These are phyloP conservation scores for Groenewaldozyma sp. DNA, from an alignment of 1,139 yeast genomes.

Conservation along the genomic window DNA sequence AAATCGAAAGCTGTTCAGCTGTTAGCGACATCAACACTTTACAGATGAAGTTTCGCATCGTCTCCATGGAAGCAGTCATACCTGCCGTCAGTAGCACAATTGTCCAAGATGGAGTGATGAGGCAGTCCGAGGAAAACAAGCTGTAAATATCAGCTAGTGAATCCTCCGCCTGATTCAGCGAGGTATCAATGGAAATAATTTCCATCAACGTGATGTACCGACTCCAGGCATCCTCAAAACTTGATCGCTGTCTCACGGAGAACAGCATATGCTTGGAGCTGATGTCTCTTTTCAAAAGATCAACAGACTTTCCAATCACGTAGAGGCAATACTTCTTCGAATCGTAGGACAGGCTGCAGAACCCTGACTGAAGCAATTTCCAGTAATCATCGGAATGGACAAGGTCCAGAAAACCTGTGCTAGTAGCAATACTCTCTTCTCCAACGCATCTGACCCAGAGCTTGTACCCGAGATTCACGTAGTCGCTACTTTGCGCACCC, in stretches of 20 bases:
- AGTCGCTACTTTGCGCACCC: neutral
- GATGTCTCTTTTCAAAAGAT: constrained; percentile 35
- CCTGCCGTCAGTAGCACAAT: constrained; percentile 67
- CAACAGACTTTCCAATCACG: constrained; percentile 54
- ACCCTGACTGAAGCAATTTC: constrained; percentile 47
- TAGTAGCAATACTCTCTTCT: constrained; percentile 14
- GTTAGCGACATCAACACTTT: constrained; percentile 49
- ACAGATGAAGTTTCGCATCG: constrained; percentile 60
- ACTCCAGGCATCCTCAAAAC: constrained; percentile 52
- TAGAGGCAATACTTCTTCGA: constrained; percentile 65
- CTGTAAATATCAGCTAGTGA: constrained; percentile 56
- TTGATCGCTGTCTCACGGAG: constrained; percentile 29
- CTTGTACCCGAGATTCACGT: constrained; percentile 16
- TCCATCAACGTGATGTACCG: constrained; percentile 68
- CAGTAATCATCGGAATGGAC: constrained; percentile 44
- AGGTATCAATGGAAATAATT: constrained; percentile 75
- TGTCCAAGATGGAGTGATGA: constrained; percentile 64
- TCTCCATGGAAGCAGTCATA: constrained; percentile 66
- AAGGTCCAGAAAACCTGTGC: constrained; percentile 29
- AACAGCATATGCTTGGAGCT: constrained; percentile 40
- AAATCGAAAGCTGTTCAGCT: constrained; percentile 36
- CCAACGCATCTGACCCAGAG: constrained; percentile 23
- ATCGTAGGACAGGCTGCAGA: constrained; percentile 54
- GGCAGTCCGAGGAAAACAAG: constrained; percentile 41
- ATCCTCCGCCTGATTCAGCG: constrained; percentile 79